phyloP scores from a whole-genome alignment of 208 protist genomes.

The Naegleria lovaniensis region DNA sequence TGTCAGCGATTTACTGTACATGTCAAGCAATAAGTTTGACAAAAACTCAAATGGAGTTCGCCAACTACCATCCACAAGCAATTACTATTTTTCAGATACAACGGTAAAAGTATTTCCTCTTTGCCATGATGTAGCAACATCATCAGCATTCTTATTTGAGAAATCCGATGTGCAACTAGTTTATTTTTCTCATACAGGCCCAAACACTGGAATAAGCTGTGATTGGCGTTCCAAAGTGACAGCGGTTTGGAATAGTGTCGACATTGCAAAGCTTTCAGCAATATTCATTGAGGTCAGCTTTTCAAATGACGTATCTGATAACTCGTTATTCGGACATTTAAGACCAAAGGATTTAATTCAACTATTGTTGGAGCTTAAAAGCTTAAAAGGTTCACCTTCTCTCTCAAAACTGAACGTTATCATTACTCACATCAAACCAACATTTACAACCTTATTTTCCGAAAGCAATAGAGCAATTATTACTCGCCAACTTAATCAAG shows the following conservation, averaged over 20 bases:
- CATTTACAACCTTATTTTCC: neutral
- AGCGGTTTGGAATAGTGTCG: neutral
- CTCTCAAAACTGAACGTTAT: neutral
- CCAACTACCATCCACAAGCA: neutral
- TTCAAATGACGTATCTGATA: neutral
- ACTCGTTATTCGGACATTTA: neutral
- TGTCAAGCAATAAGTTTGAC: neutral
- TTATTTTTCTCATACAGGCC: neutral
- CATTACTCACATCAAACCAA: neutral
- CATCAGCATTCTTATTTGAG: neutral
- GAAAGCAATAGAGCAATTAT: neutral
- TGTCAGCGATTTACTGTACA: neutral
- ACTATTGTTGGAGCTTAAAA: neutral
- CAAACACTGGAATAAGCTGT: neutral
- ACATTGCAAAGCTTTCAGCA: neutral
- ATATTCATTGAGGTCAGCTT: neutral
- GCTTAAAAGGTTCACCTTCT: neutral
- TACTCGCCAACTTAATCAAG: neutral
- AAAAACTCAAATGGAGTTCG: neutral
- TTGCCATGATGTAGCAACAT: neutral
- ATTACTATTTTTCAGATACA: neutral
- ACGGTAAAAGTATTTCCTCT: neutral
- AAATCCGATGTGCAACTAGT: neutral
- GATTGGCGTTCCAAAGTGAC: neutral
- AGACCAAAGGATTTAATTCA: neutral